A percentile compares a stretch with the other conserved stretches of the same genome.
These are phyloP conservation scores for Firmiana major DNA, from an alignment of 345 rosid genomes.

Conservation along the genomic window DNA sequence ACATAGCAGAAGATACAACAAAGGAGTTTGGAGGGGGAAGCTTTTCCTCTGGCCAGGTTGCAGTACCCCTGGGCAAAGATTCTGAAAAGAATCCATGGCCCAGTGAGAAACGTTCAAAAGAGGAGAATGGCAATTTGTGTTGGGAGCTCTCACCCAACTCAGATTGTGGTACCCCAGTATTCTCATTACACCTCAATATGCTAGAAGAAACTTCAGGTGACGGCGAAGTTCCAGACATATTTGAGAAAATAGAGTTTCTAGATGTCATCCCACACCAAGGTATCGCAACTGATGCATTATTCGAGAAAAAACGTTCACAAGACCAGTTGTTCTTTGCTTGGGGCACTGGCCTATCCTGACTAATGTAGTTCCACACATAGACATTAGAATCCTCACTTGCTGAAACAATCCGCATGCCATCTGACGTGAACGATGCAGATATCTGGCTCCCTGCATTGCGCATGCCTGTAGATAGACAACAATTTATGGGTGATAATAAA, in stretches of 20 bases:
- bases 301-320: constrained; percentile 36
- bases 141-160: constrained; percentile 27
- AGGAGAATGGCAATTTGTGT: constrained; percentile 23
- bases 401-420: constrained; percentile 39
- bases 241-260: background rate
- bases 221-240: background rate
- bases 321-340: constrained; percentile 27
- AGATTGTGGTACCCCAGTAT: constrained; percentile 5
- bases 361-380: constrained; percentile 34
- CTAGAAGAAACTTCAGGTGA: background rate
- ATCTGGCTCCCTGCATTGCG: constrained; percentile 32
- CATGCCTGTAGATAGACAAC: constrained; percentile 19
- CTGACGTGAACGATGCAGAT: constrained; percentile 39
- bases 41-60: constrained; percentile 63
- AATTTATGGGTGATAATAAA: background rate
- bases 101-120: constrained; percentile 24
- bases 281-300: constrained; percentile 36
- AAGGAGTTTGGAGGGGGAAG: constrained; percentile 23
- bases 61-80: constrained; percentile 38
- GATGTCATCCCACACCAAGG: constrained; percentile 13
- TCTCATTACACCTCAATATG: constrained; percentile 6
- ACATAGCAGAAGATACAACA: constrained; percentile 23
- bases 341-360: constrained; percentile 20
- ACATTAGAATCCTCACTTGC: constrained; percentile 44
- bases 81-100: constrained; percentile 14